These are phyloP conservation scores for Stropharia rugosoannulata DNA, from an alignment of 768 basidiomycete species.

Conservation along the genomic window DNA sequence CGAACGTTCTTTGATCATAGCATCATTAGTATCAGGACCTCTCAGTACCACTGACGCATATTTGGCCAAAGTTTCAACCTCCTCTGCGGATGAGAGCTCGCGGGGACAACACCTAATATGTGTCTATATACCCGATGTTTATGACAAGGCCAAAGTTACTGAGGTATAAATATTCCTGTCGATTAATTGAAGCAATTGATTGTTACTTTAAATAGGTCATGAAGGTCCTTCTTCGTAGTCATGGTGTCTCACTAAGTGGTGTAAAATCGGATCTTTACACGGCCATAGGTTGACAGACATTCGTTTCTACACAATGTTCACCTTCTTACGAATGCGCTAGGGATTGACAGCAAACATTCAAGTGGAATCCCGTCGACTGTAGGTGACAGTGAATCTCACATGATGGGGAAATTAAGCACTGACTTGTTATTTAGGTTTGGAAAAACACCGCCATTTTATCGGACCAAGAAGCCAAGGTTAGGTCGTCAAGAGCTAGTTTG, in stretches of 20 bases:
- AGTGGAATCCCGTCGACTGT: conserved; percentile 75
- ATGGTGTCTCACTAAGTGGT: conserved; percentile 63
- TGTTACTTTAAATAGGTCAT: conserved; percentile 49
- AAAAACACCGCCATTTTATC: conserved; percentile 58
- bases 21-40: conserved; percentile 65
- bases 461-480: conserved; percentile 63
- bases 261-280: conserved; percentile 78
- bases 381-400: conserved; percentile 15
- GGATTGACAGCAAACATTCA: conserved; percentile 74
- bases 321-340: conserved; percentile 26
- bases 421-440: conserved; percentile 50
- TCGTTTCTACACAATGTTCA: not conserved
- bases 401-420: not conserved
- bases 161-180: conserved; percentile 34
- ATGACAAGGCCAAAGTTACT: conserved; percentile 57
- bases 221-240: conserved; percentile 62
- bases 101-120: conserved; percentile 68
- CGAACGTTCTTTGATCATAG: conserved; percentile 29
- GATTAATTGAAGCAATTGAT: not conserved
- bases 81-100: conserved; percentile 42
- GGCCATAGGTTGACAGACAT: conserved; percentile 39
- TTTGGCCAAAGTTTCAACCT: conserved; percentile 67
- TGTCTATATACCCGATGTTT: conserved; percentile 70
- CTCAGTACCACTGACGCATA: conserved; percentile 56
- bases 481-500: not conserved